These are phyloP conservation scores for Trametes meyenii DNA, from an alignment of 768 basidiomycete genomes.

Conservation along the genomic window DNA sequence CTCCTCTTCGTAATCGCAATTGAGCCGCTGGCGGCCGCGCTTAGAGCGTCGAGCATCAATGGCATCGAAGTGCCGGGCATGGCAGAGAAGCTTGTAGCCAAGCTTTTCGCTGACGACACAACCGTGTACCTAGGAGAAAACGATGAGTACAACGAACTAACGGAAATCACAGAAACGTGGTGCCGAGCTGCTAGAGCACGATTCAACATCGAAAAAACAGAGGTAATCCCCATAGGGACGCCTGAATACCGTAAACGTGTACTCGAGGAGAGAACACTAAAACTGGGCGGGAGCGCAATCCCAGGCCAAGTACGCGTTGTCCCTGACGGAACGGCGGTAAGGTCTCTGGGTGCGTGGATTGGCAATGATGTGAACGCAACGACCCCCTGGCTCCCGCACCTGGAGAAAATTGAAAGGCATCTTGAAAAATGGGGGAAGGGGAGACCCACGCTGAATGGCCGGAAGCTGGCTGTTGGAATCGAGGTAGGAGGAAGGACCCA, in stretches of 20 bases:
- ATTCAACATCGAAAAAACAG: conserved; percentile 47
- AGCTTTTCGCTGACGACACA: conserved; percentile 36
- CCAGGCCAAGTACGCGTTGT: neutral
- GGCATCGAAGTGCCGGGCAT: conserved; percentile 26
- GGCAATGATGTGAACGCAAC: conserved; percentile 15
- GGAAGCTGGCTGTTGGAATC: conserved; percentile 7
- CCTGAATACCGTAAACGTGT: conserved; percentile 18
- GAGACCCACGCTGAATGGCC: neutral
- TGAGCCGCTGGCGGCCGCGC: conserved; percentile 32
- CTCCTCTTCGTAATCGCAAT: conserved; percentile 37
- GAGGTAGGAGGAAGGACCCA: neutral
- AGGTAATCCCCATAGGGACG: conserved; percentile 40
- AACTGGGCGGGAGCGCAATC: neutral
- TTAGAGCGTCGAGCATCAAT: conserved; percentile 22
- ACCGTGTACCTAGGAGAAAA: conserved; percentile 33
- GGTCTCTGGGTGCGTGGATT: conserved; percentile 24
- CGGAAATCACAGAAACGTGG: conserved; percentile 32
- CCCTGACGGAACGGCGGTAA: neutral
- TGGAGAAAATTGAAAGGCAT: neutral
- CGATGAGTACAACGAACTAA: conserved; percentile 33
- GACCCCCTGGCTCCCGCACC: neutral
- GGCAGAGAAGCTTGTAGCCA: conserved; percentile 9
- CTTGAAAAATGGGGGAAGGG: conserved; percentile 1
- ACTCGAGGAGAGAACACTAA: neutral
- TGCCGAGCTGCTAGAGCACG: conserved; percentile 44